Conservation (phyloP, 768 basidiomycete genomes). For the Mycena capillaripes region DNA sequence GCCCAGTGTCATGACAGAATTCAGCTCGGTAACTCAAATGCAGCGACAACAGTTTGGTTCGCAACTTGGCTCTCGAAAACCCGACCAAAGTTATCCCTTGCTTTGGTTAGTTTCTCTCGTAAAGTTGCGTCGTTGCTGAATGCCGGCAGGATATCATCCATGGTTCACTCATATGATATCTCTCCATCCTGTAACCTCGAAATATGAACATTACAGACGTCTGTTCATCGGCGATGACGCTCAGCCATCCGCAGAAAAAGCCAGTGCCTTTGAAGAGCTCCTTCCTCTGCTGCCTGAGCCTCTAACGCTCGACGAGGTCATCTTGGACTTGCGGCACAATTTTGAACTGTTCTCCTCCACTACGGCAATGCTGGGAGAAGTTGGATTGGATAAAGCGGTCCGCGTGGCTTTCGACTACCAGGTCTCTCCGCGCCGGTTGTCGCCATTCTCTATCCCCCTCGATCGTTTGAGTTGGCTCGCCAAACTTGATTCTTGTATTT, state of each 20-base stretch:
- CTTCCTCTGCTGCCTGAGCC: conserved; percentile 83
- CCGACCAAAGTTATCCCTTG: conserved; percentile 85
- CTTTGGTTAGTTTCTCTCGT: conserved; percentile 76
- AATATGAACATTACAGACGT: conserved; percentile 80
- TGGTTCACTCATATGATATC: conserved; percentile 92
- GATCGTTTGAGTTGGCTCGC: conserved; percentile 51
- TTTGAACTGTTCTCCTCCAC: conserved; percentile 66
- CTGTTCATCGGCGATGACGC: conserved; percentile 66
- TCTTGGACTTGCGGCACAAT: conserved; percentile 71
- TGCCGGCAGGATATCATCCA: conserved; percentile 85
- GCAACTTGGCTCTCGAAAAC: conserved; percentile 69
- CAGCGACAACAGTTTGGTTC: conserved; percentile 60
- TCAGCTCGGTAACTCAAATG: neutral
- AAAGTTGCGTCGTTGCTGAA: conserved; percentile 1
- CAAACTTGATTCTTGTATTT: neutral
- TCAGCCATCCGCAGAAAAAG: conserved; percentile 44
- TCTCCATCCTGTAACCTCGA: conserved; percentile 56
- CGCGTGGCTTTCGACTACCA: conserved; percentile 75
- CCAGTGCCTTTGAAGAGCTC: conserved; percentile 66
- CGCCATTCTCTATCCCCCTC: conserved; percentile 84
- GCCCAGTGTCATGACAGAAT: neutral
- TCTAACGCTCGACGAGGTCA: conserved; percentile 66
- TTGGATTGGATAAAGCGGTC: conserved; percentile 89
- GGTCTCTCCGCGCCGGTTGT: conserved; percentile 67
- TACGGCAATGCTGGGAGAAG: conserved; percentile 90